phyloP scores from a whole-genome alignment of 495 filamentous ascomycete species.

The Podospora didyma region DNA sequence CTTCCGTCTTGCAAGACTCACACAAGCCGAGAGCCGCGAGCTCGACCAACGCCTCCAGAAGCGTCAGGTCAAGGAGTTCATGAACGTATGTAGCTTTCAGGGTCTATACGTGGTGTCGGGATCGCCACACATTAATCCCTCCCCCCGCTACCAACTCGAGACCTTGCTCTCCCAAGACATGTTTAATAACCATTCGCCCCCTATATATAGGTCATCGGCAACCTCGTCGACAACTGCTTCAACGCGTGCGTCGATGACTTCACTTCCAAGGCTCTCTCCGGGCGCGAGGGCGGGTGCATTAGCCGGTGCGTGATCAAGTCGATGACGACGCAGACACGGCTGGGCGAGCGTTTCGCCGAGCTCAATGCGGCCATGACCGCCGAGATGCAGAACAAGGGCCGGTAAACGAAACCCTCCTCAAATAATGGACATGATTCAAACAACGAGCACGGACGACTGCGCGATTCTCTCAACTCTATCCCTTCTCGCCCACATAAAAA shows the following conservation, averaged over 20 bases:
- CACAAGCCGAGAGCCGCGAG: slow-evolving; percentile 79
- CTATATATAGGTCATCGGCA: slow-evolving; percentile 79
- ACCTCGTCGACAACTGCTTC: slow-evolving; percentile 93
- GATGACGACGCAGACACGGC: slow-evolving; percentile 77
- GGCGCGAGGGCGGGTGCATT: slow-evolving; percentile 84
- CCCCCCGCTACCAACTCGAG: too few species aligned
- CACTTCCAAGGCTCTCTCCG: slow-evolving; percentile 86
- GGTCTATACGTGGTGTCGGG: too few species aligned
- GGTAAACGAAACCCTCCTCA: slow-evolving; percentile 2
- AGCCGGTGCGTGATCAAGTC: slow-evolving; percentile 93
- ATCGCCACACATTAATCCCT: too few species aligned
- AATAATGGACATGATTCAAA: too few species aligned
- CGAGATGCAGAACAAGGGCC: slow-evolving; percentile 49
- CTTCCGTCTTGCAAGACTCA: slow-evolving; percentile 50
- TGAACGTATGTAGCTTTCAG: slow-evolving; percentile 86
- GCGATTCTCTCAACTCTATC: not conserved
- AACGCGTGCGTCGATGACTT: slow-evolving; percentile 97
- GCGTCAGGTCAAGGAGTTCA: slow-evolving; percentile 98
- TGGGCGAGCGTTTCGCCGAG: slow-evolving; percentile 91
- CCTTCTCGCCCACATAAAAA: not conserved
- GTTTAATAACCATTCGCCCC: slow-evolving; percentile 1
- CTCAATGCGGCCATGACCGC: slow-evolving; percentile 81
- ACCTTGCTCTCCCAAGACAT: not conserved
- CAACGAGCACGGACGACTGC: not conserved
- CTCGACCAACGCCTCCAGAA: slow-evolving; percentile 88